Evolutionary conservation across 345 rosid genomes (phyloP).

Genomic region (Lumnitzera racemosa): DNA sequence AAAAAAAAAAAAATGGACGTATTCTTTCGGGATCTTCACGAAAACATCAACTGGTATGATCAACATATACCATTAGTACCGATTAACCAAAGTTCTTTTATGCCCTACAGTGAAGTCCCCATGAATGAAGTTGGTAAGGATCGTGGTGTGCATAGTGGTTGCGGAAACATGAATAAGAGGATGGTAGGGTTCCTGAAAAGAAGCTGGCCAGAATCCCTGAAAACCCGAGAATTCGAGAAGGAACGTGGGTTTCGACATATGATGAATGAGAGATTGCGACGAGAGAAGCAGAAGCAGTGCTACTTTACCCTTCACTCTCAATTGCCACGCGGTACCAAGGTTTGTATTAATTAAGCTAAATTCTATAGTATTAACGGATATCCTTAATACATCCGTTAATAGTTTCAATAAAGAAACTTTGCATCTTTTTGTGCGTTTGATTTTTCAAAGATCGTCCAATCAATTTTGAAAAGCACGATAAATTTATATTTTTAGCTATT

Average conservation of each 20-base stretch:
- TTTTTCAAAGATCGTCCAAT: no score
- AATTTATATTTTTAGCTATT: no score
- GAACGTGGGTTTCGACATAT: conserved; percentile 35
- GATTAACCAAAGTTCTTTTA: conserved; percentile 23
- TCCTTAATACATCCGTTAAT: no score
- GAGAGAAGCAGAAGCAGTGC: conserved; percentile 52
- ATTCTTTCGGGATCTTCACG: conserved; percentile 7
- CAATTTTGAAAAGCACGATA: no score
- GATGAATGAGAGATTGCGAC: conserved; percentile 65
- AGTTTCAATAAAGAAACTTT: no score
- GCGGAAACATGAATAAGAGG: conserved; percentile 40
- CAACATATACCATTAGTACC: neutral
- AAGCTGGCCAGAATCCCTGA: conserved; percentile 16
- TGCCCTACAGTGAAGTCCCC: conserved; percentile 20
- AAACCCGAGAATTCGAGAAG: conserved; percentile 18
- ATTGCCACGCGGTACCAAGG: conserved; percentile 61
- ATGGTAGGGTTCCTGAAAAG: conserved; percentile 38
- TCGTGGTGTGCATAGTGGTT: neutral
- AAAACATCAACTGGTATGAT: conserved; percentile 20
- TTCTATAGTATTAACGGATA: no score
- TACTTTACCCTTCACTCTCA: conserved; percentile 46
- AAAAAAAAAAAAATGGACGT: neutral
- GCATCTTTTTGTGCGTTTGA: no score
- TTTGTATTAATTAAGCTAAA: conserved; percentile 6
- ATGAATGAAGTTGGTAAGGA: neutral